Evolutionary conservation across 1,284 basidiomycete species (phyloP).

Genomic region (Lentinula novae-zelandiae): DNA sequence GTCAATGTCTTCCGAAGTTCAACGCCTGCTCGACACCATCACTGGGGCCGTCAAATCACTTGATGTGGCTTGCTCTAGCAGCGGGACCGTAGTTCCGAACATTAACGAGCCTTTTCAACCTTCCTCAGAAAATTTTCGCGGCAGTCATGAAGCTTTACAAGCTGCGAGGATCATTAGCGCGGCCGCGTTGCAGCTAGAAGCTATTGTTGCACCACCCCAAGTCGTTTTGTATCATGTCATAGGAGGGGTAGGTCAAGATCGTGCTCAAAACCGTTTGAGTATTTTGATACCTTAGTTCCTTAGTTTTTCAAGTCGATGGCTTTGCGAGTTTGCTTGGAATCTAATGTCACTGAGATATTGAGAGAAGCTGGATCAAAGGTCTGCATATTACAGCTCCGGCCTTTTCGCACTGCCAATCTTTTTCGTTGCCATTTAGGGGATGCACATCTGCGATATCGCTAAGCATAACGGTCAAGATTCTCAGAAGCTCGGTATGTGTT

Average conservation of each 20-base stretch:
- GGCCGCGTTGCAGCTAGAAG: slow-evolving; percentile 34
- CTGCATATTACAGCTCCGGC: neutral
- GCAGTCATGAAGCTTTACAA: slow-evolving; percentile 24
- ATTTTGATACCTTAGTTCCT: neutral
- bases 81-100: slow-evolving; percentile 19
- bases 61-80: slow-evolving; percentile 20
- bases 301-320: slow-evolving; percentile 18
- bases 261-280: slow-evolving; percentile 6
- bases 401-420: neutral
- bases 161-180: slow-evolving; percentile 30
- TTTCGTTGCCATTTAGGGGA: slow-evolving; percentile 13
- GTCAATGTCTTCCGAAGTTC: slow-evolving; percentile 4
- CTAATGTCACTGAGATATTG: slow-evolving; percentile 33
- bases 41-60: slow-evolving; percentile 21
- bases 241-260: slow-evolving; percentile 24
- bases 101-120: slow-evolving; percentile 25
- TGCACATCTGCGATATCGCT: slow-evolving; percentile 26
- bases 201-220: slow-evolving; percentile 28
- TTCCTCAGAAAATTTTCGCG: slow-evolving; percentile 27
- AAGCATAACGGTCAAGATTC: slow-evolving; percentile 18
- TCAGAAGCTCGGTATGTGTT: slow-evolving; percentile 23
- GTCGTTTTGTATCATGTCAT: slow-evolving; percentile 24
- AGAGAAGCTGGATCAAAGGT: slow-evolving; percentile 31
- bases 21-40: slow-evolving; percentile 21
- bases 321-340: slow-evolving; percentile 25